Evolutionary conservation across 305 asterid genomes (phyloP).

Genomic region (Solanum chacoense): DNA sequence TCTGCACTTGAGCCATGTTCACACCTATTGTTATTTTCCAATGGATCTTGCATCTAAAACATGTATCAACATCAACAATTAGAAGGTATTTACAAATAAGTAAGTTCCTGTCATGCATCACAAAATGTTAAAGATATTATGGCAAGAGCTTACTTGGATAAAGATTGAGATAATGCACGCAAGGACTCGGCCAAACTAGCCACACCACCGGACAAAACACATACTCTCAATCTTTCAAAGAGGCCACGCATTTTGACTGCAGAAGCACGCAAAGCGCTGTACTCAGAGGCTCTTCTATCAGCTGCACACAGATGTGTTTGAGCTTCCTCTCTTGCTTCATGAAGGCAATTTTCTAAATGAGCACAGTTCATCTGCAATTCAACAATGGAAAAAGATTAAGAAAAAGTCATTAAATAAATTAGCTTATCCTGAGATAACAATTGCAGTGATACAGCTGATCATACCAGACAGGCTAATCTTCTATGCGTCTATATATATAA

Average conservation of each 20-base stretch:
- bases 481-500: background rate
- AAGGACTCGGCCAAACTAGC: conserved; percentile 61
- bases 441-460: background rate
- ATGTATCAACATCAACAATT: background rate
- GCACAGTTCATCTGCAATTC: conserved; percentile 88
- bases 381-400: background rate
- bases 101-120: background rate
- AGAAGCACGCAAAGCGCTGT: conserved; percentile 73
- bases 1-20: background rate
- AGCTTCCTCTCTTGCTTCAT: conserved; percentile 97
- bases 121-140: background rate
- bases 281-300: conserved; percentile 84
- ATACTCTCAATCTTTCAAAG: conserved; percentile 74
- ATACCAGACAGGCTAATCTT: background rate
- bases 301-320: conserved; percentile 94
- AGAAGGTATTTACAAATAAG: background rate
- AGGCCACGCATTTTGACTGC: conserved; percentile 77
- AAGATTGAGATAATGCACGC: conserved; percentile 62
- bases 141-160: conserved; percentile 46
- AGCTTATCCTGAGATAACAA: background rate
- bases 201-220: conserved; percentile 54
- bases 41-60: background rate
- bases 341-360: conserved; percentile 91
- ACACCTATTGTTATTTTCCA: background rate
- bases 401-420: background rate